A percentile compares a stretch with the other conserved stretches of the same genome.
Conservation (phyloP, 1,284 basidiomycete genomes). For the Boletellus deceptivus region DNA sequence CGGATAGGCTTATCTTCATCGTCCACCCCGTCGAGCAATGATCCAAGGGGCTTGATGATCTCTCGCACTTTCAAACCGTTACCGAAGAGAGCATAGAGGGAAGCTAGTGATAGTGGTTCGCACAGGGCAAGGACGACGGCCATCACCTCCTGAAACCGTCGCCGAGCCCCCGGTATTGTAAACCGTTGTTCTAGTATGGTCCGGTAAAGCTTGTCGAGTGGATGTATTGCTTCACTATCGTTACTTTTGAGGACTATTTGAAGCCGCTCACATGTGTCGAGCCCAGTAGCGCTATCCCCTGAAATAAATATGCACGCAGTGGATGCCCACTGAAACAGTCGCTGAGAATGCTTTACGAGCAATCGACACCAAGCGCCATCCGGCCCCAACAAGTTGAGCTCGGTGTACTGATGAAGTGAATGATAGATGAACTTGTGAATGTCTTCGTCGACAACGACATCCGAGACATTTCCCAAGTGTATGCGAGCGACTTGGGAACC, state of each 20-base stretch:
- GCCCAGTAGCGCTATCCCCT: neutral
- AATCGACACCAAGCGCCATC: conserved; percentile 4
- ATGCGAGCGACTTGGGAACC: neutral
- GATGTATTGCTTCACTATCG: neutral
- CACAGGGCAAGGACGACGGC: neutral
- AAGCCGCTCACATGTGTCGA: neutral
- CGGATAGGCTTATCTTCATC: neutral
- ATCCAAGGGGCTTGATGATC: neutral
- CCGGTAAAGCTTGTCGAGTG: neutral
- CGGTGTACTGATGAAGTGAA: neutral
- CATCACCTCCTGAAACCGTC: neutral
- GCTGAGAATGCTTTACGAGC: neutral
- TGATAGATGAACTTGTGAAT: neutral
- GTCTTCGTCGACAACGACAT: neutral
- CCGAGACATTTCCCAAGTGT: neutral
- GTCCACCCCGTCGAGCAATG: neutral
- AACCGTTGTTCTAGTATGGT: neutral
- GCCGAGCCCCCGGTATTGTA: neutral
- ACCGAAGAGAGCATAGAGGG: neutral
- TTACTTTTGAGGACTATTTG: neutral
- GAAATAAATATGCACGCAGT: conserved; percentile 8
- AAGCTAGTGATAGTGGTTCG: neutral
- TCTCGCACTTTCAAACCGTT: neutral
- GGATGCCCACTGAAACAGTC: conserved; percentile 9
- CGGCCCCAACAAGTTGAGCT: neutral